phyloP scores from a whole-genome alignment of 129 eudicot genomes.

The Escallonia rubra region DNA sequence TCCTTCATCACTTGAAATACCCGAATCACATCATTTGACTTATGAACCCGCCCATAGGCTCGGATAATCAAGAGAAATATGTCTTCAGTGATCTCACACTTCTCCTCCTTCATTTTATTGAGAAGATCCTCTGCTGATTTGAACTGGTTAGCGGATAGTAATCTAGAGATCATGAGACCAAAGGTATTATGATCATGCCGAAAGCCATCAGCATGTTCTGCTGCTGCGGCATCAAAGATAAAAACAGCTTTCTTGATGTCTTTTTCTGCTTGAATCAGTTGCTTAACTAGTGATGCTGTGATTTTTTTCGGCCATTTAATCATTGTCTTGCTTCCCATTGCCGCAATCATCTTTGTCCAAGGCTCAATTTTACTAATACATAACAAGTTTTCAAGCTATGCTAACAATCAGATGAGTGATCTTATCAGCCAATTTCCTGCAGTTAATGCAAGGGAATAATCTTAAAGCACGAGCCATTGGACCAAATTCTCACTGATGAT shows the following conservation, averaged over 20 bases:
- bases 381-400: neutral
- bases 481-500: no score
- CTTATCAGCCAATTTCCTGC: no score
- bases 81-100: constrained; percentile 55
- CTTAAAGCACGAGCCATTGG: no score
- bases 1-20: constrained; percentile 67
- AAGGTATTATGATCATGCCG: constrained; percentile 70
- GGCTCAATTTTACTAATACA: neutral
- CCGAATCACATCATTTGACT: constrained; percentile 68
- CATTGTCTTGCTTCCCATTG: constrained; percentile 40
- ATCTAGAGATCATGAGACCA: constrained; percentile 53
- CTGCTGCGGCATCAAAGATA: constrained; percentile 76
- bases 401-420: neutral
- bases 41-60: constrained; percentile 86
- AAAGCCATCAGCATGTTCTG: constrained; percentile 71
- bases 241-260: constrained; percentile 59
- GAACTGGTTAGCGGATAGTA: constrained; percentile 67
- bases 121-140: constrained; percentile 63
- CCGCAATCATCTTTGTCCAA: neutral
- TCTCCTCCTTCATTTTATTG: constrained; percentile 66
- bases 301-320: constrained; percentile 80
- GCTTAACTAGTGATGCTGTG: constrained; percentile 56
- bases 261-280: constrained; percentile 55
- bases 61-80: constrained; percentile 52
- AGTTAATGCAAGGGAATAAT: no score